These are phyloP conservation scores for Phaseolus lunatus DNA, from an alignment of 306 rosid genomes.

Conservation along the genomic window DNA sequence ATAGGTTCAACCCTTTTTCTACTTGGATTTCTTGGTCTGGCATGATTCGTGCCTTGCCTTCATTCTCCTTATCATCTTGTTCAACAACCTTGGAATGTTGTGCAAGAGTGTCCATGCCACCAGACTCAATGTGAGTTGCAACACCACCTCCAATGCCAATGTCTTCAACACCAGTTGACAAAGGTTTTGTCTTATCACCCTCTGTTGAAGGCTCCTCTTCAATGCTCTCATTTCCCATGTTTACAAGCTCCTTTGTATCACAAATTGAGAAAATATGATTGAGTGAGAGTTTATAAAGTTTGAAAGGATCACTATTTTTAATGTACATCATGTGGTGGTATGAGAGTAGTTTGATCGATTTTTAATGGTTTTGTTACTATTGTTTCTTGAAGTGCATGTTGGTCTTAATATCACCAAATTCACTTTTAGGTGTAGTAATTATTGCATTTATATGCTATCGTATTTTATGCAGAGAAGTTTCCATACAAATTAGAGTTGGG, in stretches of 20 bases:
- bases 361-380: too few relatives aligned
- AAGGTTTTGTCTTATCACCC: too few relatives aligned
- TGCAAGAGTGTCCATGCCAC: not conserved
- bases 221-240: not conserved
- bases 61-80: not conserved
- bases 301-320: not conserved
- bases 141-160: not conserved
- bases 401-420: too few relatives aligned
- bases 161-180: not conserved
- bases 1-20: not conserved
- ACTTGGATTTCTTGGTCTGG: not conserved
- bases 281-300: not conserved
- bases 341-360: too few relatives aligned
- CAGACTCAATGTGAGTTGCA: not conserved
- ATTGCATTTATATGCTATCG: too few relatives aligned
- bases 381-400: not conserved
- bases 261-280: not conserved
- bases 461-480: too few relatives aligned
- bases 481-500: too few relatives aligned
- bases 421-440: too few relatives aligned
- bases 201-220: too few relatives aligned
- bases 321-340: too few relatives aligned
- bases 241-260: not conserved
- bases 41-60: not conserved
- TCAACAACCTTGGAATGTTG: not conserved